Base-by-base conservation (phyloP, 1,284 basidiomycete species). In the Ceratobasidium papillatum region DNA sequence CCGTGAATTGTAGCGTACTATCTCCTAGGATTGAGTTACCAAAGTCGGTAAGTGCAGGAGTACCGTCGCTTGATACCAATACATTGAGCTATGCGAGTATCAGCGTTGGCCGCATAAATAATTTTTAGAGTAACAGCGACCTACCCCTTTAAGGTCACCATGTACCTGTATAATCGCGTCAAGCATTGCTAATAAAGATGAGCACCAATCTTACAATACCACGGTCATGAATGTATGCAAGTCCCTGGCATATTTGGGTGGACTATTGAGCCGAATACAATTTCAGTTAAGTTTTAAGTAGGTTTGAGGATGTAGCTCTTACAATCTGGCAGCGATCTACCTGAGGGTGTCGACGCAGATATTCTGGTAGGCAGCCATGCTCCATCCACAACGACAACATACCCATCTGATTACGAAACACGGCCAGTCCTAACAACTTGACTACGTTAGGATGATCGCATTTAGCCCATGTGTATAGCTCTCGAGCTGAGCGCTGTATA, bases 91-190 rank as follows among this genome's bases (percentile, higher is more conserved):
- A 27, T n/a, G n/a, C n/a, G 43, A 8, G 43, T 45, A 45, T 45
- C 19, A 51, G 17, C 36, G 25, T 32, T 4, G 5, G 49, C 49
- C 9, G 43, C 32, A 32, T 43, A 38, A 62, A 12, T 27, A 36
- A 7, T 11, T 41, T n/a, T 5, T 62, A 3, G 14, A 41, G 38
- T 5, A 41, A 41, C 5, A 41, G 38, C 14, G 5, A 62, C 34
- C 19, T 25, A 62, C 59, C 8, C 59, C 36, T 41, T 43, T 62
- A 5, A 62, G 59, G 22, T 62, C 59, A 8, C 59, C 59, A 41
- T 62, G 59, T 7, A 62, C 38, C 59, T 62, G 38, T 14, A 41
- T 7, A 41, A 7, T 41, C 14, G 14, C 38, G 38, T 41, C 38
- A 41, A 41, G 38, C 38, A 14, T 41, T 41, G 38, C 38, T 41